Evolutionary conservation across 176 grass and related monocot species (phyloP).

Genomic region (Otatea glauca): DNA sequence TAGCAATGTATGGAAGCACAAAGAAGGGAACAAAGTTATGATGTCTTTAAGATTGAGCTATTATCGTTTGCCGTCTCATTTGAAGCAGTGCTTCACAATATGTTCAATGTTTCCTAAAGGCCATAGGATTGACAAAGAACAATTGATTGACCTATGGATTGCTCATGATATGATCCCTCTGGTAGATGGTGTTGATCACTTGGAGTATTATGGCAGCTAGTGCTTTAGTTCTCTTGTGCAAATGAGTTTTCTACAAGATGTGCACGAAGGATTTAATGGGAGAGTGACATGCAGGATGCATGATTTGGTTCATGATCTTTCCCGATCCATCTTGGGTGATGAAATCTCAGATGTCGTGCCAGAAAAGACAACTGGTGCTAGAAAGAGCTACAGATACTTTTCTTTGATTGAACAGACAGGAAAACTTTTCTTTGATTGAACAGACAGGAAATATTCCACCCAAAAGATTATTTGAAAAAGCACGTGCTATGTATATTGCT

Average conservation of each 20-base stretch:
- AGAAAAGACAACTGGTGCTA: background rate
- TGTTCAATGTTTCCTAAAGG: constrained; percentile 36
- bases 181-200: background rate
- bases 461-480: background rate
- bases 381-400: background rate
- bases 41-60: constrained; percentile 32
- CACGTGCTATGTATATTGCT: constrained; percentile 1
- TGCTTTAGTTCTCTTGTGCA: background rate
- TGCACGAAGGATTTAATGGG: fast-evolving
- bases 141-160: constrained; percentile 44
- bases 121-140: background rate
- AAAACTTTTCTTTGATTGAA: constrained; percentile 7
- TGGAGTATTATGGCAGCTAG: no score
- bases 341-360: background rate
- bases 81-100: constrained; percentile 25
- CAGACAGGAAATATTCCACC: background rate
- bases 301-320: constrained; percentile 34
- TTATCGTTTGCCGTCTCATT: background rate
- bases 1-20: background rate
- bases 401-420: background rate
- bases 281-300: background rate
- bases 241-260: constrained; percentile 26
- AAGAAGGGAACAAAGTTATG: background rate
- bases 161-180: background rate
- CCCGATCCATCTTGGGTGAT: background rate